Evolutionary conservation across 192 early-diverging fungal species (phyloP).

Genomic region (Entomortierella parvispora): DNA sequence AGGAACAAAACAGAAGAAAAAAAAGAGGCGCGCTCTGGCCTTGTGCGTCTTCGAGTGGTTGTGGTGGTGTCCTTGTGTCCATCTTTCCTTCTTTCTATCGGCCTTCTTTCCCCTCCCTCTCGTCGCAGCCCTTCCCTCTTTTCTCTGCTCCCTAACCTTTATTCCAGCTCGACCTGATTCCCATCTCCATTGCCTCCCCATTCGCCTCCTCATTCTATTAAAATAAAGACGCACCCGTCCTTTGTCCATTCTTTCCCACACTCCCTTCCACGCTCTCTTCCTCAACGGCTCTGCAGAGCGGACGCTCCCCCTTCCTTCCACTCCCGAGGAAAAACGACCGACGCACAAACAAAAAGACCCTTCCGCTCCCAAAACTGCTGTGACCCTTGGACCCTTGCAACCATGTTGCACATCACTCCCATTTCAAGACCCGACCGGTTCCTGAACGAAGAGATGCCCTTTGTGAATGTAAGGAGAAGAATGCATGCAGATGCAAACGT

Average conservation of each 20-base stretch:
- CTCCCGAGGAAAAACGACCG: too few species aligned
- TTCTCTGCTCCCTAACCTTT: not conserved
- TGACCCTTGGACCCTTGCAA: not conserved
- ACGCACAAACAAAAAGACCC: too few species aligned
- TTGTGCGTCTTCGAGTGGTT: too few species aligned
- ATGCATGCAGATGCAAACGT: too few species aligned
- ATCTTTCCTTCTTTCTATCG: too few species aligned
- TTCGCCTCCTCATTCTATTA: not conserved
- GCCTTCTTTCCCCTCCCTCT: too few species aligned
- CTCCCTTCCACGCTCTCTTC: not conserved
- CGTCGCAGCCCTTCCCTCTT: not conserved
- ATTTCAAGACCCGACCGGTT: conserved; percentile 29
- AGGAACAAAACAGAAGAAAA: too few species aligned
- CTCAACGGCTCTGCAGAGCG: not conserved
- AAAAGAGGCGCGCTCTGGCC: too few species aligned
- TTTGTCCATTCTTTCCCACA: not conserved
- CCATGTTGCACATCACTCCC: conserved; percentile 32
- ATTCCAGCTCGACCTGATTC: too few species aligned
- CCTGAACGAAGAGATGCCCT: conserved; percentile 33
- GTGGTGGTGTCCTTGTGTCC: too few species aligned
- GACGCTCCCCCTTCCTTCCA: not conserved
- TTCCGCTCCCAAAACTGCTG: too few species aligned
- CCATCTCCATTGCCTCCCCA: not conserved
- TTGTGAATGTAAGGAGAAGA: conserved; percentile 49
- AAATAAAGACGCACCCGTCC: not conserved